Percentiles rank a stretch among this genome's conserved stretches.
Conservation (phyloP, 345 rosid genomes). For the Leavenworthia alabamica region DNA sequence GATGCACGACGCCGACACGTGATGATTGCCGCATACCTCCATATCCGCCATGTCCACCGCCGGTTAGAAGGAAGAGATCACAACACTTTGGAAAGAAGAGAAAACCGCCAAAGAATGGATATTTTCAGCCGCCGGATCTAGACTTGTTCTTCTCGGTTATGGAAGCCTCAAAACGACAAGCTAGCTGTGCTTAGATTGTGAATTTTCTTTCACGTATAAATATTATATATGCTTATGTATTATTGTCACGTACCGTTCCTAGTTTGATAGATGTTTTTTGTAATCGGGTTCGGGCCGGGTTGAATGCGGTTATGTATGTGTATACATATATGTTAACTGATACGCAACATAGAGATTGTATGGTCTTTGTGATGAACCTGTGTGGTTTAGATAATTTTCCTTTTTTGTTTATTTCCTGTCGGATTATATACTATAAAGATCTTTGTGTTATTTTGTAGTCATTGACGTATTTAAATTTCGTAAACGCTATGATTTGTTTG, state of each 20-base stretch:
- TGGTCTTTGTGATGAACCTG: not conserved
- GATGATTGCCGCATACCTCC: constrained; percentile 36
- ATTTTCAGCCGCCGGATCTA: constrained; percentile 67
- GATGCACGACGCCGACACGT: constrained; percentile 52
- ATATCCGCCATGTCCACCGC: constrained; percentile 44
- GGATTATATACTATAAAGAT: not conserved
- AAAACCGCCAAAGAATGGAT: constrained; percentile 51
- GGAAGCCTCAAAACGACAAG: constrained; percentile 22
- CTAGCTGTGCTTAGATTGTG: constrained; percentile 10
- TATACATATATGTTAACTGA: not conserved
- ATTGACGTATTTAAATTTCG: not conserved
- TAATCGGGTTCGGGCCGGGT: not conserved
- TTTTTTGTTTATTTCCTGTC: not conserved
- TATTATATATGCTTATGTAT: not conserved
- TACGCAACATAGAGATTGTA: not conserved
- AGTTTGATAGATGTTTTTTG: not conserved
- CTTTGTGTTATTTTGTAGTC: not conserved
- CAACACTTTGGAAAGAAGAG: not conserved
- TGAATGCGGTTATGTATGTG: constrained; percentile 6
- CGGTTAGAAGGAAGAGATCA: constrained; percentile 51
- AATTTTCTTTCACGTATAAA: constrained; percentile 1
- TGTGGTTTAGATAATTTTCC: not conserved
- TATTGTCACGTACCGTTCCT: constrained; percentile 3
- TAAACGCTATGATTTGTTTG: not conserved
- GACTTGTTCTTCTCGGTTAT: constrained; percentile 41